Evolutionary conservation across 352 stramenopile species (phyloP).

Genomic region (Phytophthora citrophthora): DNA sequence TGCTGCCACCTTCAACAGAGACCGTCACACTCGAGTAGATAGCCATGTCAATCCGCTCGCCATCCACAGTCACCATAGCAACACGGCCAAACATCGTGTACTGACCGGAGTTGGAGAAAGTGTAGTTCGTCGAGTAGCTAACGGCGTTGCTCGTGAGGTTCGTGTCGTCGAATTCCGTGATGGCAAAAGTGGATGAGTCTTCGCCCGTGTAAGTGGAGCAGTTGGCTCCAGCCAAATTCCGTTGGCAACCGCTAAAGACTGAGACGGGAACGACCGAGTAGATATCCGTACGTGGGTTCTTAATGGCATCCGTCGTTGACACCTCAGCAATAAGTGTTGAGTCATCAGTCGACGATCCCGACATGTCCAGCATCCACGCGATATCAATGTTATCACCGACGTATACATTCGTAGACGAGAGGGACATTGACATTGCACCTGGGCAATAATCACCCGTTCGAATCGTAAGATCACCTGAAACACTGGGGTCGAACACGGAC

Average conservation of each 20-base stretch:
- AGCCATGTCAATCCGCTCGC: slow-evolving; percentile 79
- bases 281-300: slow-evolving; percentile 51
- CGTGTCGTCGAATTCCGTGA: slow-evolving; percentile 52
- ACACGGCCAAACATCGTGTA: slow-evolving; percentile 79
- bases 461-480: slow-evolving; percentile 61
- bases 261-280: slow-evolving; percentile 76
- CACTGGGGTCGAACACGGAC: slow-evolving; percentile 65
- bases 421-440: slow-evolving; percentile 59
- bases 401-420: slow-evolving; percentile 59
- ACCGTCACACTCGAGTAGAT: slow-evolving; percentile 79
- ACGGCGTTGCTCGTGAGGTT: slow-evolving; percentile 69
- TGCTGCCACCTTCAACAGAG: slow-evolving; percentile 52
- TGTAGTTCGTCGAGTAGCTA: slow-evolving; percentile 62
- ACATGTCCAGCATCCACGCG: slow-evolving; percentile 71
- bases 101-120: slow-evolving; percentile 59
- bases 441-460: slow-evolving; percentile 76
- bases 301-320: slow-evolving; percentile 58
- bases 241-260: slow-evolving; percentile 71
- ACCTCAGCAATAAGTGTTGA: slow-evolving; percentile 73
- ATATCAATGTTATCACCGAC: slow-evolving; percentile 61
- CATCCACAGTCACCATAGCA: slow-evolving; percentile 75
- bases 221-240: slow-evolving; percentile 53
- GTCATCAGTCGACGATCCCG: slow-evolving; percentile 50
- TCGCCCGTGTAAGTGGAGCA: slow-evolving; percentile 75
- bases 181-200: slow-evolving; percentile 63